Evolutionary conservation across 768 basidiomycete genomes (phyloP), one percentile per base, ranked within the genome.

Genomic region (Lactarius sp.): DNA sequence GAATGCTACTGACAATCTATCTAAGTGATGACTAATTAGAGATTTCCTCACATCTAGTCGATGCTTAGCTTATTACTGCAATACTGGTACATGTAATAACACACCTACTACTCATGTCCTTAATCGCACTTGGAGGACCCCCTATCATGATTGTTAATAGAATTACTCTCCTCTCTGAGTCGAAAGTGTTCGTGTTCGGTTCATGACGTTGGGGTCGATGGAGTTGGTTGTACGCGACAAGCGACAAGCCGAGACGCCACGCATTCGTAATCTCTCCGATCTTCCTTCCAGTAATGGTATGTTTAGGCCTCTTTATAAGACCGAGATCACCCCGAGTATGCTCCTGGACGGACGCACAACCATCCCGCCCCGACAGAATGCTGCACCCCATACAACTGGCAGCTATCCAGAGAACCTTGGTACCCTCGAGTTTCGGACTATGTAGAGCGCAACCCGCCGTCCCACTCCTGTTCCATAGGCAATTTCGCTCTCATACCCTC

Each of bases 21-120:
- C 16, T 22, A 6, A 67, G 66, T 50, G 66, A 67, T 3, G 66
- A 67, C 51, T 67, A 52, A 50, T 2, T 46, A 44, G 34, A 52
- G 41, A 39, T 27, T 2, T 34, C 33, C 36, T 12, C 20, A n/a
- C 39, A 52, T 22, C 52, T 13, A 3, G 22, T 33, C 33, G 53
- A 46, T 46, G 9, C 37, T 46, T 61, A 47, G 55, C 27, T 61
- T 55, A 61, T 61, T 50, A 22, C 53, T 50, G 53, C 60, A 52
- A 33, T 42, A 47, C 34, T 58, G 52, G 62, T 41, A 27, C 33
- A 44, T 60, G 63, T 64, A 64, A 31, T 50, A 52, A 47, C 41
- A 53, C 44, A 47, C 31, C 44, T 37, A 59, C 27, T 51, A 61
- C 52, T 47, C 39, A 34, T 41, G 14, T 56, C 36, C n/a, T 27